These are phyloP conservation scores for Hymenoscyphus infarciens DNA, from an alignment of 2,329 filamentous ascomycete genomes.

Conservation along the genomic window DNA sequence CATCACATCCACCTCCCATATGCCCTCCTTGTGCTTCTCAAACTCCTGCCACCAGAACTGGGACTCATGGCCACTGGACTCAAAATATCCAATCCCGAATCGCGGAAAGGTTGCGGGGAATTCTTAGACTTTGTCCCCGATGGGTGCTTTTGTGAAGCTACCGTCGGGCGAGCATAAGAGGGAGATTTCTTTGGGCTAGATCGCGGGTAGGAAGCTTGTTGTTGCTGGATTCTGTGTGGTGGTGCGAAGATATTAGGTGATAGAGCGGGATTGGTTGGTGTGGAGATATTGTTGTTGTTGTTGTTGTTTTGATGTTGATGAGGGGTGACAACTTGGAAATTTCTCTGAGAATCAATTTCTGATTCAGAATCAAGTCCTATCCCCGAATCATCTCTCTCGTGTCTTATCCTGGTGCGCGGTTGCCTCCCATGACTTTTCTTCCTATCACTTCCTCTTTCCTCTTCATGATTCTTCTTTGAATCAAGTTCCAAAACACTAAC, in stretches of 20 bases:
- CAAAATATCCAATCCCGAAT: background rate
- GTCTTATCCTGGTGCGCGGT: background rate
- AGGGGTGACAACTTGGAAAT: background rate
- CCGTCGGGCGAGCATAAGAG: background rate
- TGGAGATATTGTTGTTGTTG: background rate
- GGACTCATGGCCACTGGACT: background rate
- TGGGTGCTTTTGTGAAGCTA: background rate
- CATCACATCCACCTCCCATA: too few relatives aligned
- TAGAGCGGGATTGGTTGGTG: background rate
- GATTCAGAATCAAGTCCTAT: conserved; percentile 5
- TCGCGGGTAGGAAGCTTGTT: background rate
- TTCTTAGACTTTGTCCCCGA: background rate
- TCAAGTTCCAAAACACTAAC: conserved; percentile 2
- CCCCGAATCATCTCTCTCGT: conserved; percentile 8
- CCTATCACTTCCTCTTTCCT: background rate
- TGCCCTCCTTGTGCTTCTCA: background rate
- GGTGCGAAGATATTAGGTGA: background rate
- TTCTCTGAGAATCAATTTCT: background rate
- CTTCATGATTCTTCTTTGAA: background rate
- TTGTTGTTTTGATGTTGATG: background rate
- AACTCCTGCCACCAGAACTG: background rate
- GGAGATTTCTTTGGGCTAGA: background rate
- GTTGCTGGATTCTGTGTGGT: background rate
- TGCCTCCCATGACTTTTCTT: background rate
- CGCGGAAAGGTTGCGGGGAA: background rate